Base-by-base conservation (phyloP, 139 green algal genomes). In the Dunaliella primolecta region DNA sequence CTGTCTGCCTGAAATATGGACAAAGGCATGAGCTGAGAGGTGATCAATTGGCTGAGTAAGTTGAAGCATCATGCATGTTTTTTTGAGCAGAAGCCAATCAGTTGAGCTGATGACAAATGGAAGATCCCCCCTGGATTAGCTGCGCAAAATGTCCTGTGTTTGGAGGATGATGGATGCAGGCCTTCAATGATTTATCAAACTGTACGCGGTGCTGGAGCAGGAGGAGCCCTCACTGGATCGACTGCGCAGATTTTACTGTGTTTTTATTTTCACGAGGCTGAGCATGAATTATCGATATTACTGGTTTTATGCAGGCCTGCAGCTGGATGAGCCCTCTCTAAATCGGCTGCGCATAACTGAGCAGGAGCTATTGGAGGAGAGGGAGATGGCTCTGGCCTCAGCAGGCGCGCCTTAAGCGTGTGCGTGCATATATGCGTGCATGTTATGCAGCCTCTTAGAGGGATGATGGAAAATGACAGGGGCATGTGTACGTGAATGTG, bases 281-380 rank as follows among this genome's bases (percentile, higher is more conserved):
- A 21, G 27, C 34, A n/a, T 36, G 34, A 3, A 1, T 80, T 64
- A 15, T n/a, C 46, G 15, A 64, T 15, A 64, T 64, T 64, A 15
- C 7, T 15, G 75, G 71, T 31, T 3, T 11, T 3, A 0, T 79
- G n/a, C 88, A 94, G 89, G 92, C 79, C 89, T 98, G 64, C 29
- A 83, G 33, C 95, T 98, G 74, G 94, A 98, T 84, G 92, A 89
- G 0, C 72, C 71, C n/a, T 94, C 93, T 24, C 83, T 82, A 23
- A 78, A 84, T 37, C 92, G 93, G 84, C 92, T 98, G 90, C 92
- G 95, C 56, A 86, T 85, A 36, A 98, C 94, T 32, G 95, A 93
- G 33, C 91, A 94, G n/a, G 95, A 98, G 91, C 91, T 98, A 56
- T 86, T 95, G 81, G 95, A 97, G 86, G 95, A 98, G 89, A 93